These are phyloP conservation scores for Skeletonema tropicum DNA, from an alignment of 108 stramenopile genomes.

Conservation along the genomic window DNA sequence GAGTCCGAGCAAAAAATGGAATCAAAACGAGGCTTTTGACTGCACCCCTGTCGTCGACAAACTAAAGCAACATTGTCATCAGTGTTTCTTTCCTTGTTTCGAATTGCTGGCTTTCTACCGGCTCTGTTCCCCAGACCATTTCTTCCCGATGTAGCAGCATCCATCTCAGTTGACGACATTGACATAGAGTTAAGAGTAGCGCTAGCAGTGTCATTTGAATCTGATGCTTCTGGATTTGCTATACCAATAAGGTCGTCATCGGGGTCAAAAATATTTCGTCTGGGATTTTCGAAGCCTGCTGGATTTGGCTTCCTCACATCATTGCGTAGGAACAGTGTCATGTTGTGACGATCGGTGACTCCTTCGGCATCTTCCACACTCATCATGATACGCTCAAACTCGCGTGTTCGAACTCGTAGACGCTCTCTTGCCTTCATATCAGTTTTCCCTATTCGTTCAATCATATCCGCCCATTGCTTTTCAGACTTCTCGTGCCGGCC, in stretches of 20 bases:
- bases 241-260: constrained; percentile 56
- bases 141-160: background rate
- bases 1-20: constrained; percentile 86
- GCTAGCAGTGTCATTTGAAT: background rate
- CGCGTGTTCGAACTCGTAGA: constrained; percentile 64
- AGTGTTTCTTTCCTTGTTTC: background rate
- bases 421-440: constrained; percentile 61
- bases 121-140: background rate
- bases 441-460: constrained; percentile 40
- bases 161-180: background rate
- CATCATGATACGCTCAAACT: constrained; percentile 74
- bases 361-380: constrained; percentile 82
- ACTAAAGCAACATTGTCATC: background rate
- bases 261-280: constrained; percentile 82
- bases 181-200: background rate
- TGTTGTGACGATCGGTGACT: constrained; percentile 84
- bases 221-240: constrained; percentile 7
- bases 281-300: constrained; percentile 71
- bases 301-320: constrained; percentile 66
- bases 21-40: constrained; percentile 68
- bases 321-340: constrained; percentile 80
- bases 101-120: background rate
- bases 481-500: constrained; percentile 84
- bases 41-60: constrained; percentile 64
- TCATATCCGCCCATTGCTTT: constrained; percentile 86